Evolutionary conservation across 495 filamentous ascomycete genomes (phyloP), one percentile per base, ranked within the genome.

Genomic region (Aspergillus funiculosus): DNA sequence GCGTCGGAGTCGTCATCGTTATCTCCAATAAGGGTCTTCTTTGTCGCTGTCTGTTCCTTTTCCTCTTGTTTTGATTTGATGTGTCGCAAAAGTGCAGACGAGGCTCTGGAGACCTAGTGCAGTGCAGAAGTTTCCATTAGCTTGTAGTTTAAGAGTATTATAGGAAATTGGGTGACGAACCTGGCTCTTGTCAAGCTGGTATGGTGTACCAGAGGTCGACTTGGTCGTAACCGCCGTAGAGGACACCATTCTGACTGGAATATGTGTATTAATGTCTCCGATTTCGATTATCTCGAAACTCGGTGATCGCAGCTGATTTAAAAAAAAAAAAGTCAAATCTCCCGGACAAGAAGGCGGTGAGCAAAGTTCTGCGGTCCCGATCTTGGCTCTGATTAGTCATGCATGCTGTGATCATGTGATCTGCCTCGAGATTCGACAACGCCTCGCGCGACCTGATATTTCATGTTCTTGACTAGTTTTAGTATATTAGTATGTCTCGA

Each of bases 71-170:
- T 73, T 30, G 77, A 74, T 61, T 83, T 83, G 67, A 95, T 83
- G 65, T 92, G 86, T 52, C 78, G 75, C 46, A 94, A 63, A 47
- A 95, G 80, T 14, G 89, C 88, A 39, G 78, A 81, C 39, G 86
- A 85, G 51, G 91, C 91, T 72, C 84, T 86, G 28, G 85, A 59
- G 40, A 79, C 81, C 83, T 91, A 18, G 15, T 19, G 54, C 13
- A 32, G 39, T 15, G 36, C 36, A 45, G 54, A 11, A 15, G 19
- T 19, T 9, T 48, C 46, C 9, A 38, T 58, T 56, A 61, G 43
- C 11, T 20, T 24, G 19, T 18, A 10, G 11, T 24, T 20, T 5
- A 25, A 29, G 19, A 6, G 10, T 5, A 26, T 39, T 31, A 1
- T 7, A 11, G 21, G 22, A 6, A 31, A 39, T 13, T 26, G 14